phyloP scores from a whole-genome alignment of 1,284 basidiomycete genomes.

The Phylloboletellus chloephorus region DNA sequence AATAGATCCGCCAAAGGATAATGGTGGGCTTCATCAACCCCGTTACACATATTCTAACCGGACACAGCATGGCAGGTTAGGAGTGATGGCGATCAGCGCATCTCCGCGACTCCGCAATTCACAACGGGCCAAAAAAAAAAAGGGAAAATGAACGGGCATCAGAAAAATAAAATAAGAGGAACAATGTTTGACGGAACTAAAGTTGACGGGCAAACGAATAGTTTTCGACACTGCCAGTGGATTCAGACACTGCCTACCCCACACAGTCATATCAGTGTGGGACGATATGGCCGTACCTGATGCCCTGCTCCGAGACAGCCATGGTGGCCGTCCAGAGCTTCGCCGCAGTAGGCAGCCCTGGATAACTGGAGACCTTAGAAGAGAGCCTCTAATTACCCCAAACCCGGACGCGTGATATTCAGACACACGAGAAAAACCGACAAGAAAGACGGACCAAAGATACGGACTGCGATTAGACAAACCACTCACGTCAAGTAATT shows the following conservation, averaged over 20 bases:
- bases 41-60: slow-evolving; percentile 8
- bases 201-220: not conserved
- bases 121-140: slow-evolving; percentile 15
- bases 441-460: not conserved
- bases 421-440: not conserved
- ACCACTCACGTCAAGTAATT: slow-evolving; percentile 39
- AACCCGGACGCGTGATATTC: slow-evolving; percentile 11
- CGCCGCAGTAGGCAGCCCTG: slow-evolving; percentile 17
- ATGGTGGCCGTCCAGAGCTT: slow-evolving; percentile 11
- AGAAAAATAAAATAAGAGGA: slow-evolving; percentile 7
- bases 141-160: not conserved
- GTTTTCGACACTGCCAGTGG: slow-evolving; percentile 2
- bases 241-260: slow-evolving; percentile 5
- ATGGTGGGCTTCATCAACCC: slow-evolving; percentile 10
- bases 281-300: slow-evolving; percentile 7
- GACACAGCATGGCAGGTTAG: slow-evolving; percentile 19
- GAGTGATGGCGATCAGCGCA: slow-evolving; percentile 29
- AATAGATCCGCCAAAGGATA: slow-evolving; percentile 9
- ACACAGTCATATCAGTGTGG: slow-evolving; percentile 14
- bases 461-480: not conserved
- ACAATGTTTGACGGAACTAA: slow-evolving; percentile 5
- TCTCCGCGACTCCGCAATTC: slow-evolving; percentile 20
- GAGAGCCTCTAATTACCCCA: slow-evolving; percentile 7
- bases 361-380: not conserved
- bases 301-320: slow-evolving; percentile 1